Percentiles rank a stretch among this genome's conserved stretches.
These are phyloP conservation scores for Sporothrix inflata DNA, from an alignment of 2,329 filamentous ascomycete species.

Conservation along the genomic window DNA sequence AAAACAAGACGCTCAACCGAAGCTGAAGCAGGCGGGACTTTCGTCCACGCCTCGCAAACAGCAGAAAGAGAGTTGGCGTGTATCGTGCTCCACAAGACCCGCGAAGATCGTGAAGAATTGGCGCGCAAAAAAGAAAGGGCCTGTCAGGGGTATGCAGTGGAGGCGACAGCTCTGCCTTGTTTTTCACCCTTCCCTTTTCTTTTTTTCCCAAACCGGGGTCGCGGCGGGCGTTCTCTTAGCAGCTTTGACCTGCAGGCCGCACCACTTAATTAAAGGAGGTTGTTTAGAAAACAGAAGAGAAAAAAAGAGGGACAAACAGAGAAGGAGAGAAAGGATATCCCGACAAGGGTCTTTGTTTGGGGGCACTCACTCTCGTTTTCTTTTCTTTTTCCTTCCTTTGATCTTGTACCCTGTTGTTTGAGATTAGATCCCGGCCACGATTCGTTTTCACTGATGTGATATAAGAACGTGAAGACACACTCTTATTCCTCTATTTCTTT, in stretches of 20 bases:
- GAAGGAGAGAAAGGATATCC: background rate
- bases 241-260: conserved; percentile 10
- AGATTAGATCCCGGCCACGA: conserved; percentile 16
- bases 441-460: background rate
- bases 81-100: conserved; percentile 21
- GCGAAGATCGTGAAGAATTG: conserved; percentile 23
- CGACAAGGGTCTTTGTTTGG: background rate
- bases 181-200: background rate
- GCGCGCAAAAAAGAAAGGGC: conserved; percentile 7
- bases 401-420: background rate
- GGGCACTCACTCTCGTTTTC: background rate
- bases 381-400: background rate
- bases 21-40: background rate
- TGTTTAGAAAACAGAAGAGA: too few species aligned
- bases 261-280: conserved; percentile 7
- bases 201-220: conserved; percentile 4
- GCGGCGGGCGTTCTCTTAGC: background rate
- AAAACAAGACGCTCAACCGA: background rate
- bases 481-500: background rate
- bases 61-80: conserved; percentile 8
- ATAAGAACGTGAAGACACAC: background rate
- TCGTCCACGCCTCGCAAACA: background rate
- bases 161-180: background rate
- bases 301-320: background rate
- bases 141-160: conserved; percentile 22